Base-by-base conservation (phyloP, 148 eudicot genomes). In the Vaccinium darrowii region DNA sequence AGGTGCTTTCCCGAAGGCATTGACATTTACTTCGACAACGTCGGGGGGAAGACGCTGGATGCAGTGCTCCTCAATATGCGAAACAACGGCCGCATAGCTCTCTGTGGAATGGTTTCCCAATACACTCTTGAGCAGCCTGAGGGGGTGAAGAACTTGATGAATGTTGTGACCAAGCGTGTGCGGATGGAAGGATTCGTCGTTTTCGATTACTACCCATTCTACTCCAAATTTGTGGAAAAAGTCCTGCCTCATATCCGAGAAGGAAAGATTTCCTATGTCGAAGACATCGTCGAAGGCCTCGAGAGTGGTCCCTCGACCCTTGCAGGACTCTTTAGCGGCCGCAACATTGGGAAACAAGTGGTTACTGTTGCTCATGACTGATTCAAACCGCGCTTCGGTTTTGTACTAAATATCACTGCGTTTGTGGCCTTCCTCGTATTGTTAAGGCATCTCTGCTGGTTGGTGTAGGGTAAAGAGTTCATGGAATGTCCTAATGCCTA, bases 21-120 rank as follows among this genome's bases (percentile, higher is more conserved):
- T 7, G 93, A 91, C 79, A 91, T 91, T 4, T 91, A 91, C 82
- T 89, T 89, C 30, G 91, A 91, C 16, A 91, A 91, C 54, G 93
- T 91, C 18, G 92, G 93, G 4, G 93, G 92, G 7, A 84, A 88
- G 84, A 90, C 88, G 90, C 86, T 91, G 12, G 93, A 91, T 10
- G 91, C 90, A 3, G 91, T 87, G 76, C 84, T 91, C 11, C 63
- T 85, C 13, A 88, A 91, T 75, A 90, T 90, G 92, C 86, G 85
- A 73, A 2, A 19, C 58, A 76, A 85, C 43, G 90, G 89, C 2
- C 83, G 89, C 0, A 85, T 91, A 76, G 86, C 88, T 19, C 78
- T 58, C 0, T 89, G 91, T 57, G 90, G 93, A 57, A 82, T 90
- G 92, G 79, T 91, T 36, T 91, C 93, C 1, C 93, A 91, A 16